Base-by-base conservation (phyloP, 352 stramenopile genomes). In the Pythium volutum region DNA sequence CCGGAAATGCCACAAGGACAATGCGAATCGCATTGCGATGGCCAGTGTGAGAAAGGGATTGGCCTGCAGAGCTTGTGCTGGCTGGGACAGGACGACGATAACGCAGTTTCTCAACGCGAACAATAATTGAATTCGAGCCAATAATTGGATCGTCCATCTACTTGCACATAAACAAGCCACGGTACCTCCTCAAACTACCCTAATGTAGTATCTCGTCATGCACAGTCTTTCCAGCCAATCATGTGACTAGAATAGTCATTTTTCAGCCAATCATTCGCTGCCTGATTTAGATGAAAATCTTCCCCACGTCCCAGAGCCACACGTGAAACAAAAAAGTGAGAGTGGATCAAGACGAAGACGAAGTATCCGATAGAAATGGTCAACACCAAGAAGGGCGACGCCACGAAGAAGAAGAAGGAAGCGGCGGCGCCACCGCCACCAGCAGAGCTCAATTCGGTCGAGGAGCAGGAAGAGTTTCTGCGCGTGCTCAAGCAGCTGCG, bases 391-490 rank as follows among this genome's bases (percentile, higher is more conserved):
- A 54, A 54, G 29, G n/a, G 31, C n/a, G 43, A 42, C 22, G 36
- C 36, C 36, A 43, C 8, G 36, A 43, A 43, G 36, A 7, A 38
- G 33, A 7, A 7, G 12, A 38, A 38, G 33, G 7, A 7, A 38
- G 12, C 7, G 33, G 14, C 36, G 51, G 36, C 22, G 51, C 2
- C 29, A 12, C n/a, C 23, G 26, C 6, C 11, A 20, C 7, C 8
- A 29, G 5, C 45, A 5, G 25, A 84, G 48, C 64, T 75, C 43
- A 73, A 74, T 59, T 66, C 66, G 0, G 69, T 80, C 14, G 73
- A 82, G 49, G 77, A 88, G 60, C 77, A 88, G 50, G 74, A 88
- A 58, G 81, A 88, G 56, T 88, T 91, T 53, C 55, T 87, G 39
- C 73, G 63, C 11, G 64, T 89, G 16, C 64, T 91, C 52, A 69